Evolutionary conservation across 495 filamentous ascomycete genomes (phyloP).

Genomic region (Penicillium macrosclerotiorum): DNA sequence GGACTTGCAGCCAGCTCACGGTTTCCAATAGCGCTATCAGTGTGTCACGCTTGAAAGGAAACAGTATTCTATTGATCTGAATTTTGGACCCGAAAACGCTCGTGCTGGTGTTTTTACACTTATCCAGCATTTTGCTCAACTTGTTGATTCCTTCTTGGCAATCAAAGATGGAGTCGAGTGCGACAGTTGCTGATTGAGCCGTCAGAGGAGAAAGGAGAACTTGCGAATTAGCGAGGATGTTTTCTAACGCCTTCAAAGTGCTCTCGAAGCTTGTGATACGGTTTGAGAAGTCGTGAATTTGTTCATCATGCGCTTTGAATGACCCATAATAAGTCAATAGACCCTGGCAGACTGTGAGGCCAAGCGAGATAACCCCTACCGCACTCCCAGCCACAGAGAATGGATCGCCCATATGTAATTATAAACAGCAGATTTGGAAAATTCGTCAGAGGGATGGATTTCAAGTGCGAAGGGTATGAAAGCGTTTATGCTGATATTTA

Average conservation of each 20-base stretch:
- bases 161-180: slow-evolving; percentile 6
- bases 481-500: neutral
- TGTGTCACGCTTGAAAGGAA: slow-evolving; percentile 13
- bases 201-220: neutral
- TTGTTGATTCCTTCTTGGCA: slow-evolving; percentile 3
- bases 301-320: slow-evolving; percentile 11
- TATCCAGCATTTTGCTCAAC: slow-evolving; percentile 1
- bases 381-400: slow-evolving; percentile 18
- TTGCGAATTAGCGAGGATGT: neutral
- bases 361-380: slow-evolving; percentile 26
- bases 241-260: neutral
- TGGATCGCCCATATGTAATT: slow-evolving; percentile 24
- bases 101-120: neutral
- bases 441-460: neutral
- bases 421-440: neutral
- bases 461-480: neutral
- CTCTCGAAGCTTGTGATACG: neutral
- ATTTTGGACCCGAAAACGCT: slow-evolving; percentile 4
- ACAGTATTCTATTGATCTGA: slow-evolving; percentile 11
- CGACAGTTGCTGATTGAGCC: neutral
- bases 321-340: slow-evolving; percentile 19
- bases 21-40: slow-evolving; percentile 8
- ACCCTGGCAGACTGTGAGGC: slow-evolving; percentile 20
- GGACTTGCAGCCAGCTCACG: slow-evolving; percentile 7
- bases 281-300: slow-evolving; percentile 5